These are phyloP conservation scores for Alternaria brassicae DNA, from an alignment of 2,329 filamentous ascomycete species.

Conservation along the genomic window DNA sequence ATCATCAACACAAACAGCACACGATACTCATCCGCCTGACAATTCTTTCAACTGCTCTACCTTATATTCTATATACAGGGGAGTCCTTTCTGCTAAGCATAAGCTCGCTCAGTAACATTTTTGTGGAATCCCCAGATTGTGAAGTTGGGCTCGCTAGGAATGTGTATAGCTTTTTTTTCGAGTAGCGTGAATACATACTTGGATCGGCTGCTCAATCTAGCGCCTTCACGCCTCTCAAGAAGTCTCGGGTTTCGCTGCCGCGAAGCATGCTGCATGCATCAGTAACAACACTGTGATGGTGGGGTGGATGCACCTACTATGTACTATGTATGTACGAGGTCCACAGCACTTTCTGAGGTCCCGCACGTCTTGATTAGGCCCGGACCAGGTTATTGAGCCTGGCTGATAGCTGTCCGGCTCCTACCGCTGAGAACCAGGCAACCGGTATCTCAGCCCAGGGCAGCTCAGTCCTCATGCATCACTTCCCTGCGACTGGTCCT, in stretches of 20 bases:
- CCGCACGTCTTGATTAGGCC: neutral
- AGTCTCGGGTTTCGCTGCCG: neutral
- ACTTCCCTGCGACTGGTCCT: constrained; percentile 5
- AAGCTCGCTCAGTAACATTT: no score
- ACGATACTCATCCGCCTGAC: no score
- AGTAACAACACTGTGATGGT: neutral
- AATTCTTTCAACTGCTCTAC: no score
- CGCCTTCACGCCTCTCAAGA: neutral
- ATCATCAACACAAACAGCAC: no score
- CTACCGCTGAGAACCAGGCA: constrained; percentile 25
- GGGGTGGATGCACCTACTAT: neutral
- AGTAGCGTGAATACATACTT: neutral
- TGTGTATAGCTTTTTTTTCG: no score
- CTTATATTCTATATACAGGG: no score
- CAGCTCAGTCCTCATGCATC: constrained; percentile 3
- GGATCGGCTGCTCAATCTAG: neutral
- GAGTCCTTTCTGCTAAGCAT: no score
- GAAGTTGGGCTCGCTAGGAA: no score
- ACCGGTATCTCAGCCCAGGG: constrained; percentile 5
- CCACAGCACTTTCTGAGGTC: neutral
- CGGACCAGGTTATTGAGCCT: neutral
- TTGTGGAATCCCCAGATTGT: no score
- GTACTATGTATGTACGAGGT: no score
- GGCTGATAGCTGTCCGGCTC: constrained; percentile 20
- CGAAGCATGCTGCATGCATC: neutral